A percentile compares a stretch with the other conserved stretches of the same genome.
Conservation (phyloP, 306 rosid species). For the Lathyrus aphaca region DNA sequence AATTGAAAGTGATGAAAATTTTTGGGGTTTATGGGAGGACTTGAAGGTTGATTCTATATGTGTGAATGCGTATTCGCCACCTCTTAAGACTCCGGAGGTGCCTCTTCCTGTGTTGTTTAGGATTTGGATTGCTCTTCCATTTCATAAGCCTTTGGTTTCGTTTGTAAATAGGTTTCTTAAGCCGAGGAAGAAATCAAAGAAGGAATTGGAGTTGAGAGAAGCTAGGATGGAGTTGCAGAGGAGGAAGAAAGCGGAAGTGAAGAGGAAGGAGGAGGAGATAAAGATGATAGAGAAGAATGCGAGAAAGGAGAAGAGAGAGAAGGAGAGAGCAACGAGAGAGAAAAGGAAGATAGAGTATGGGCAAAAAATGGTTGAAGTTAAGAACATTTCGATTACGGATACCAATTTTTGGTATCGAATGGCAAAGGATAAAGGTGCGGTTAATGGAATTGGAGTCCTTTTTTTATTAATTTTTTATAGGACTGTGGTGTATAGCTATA, state of each 20-base stretch:
- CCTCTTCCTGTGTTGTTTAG: slow-evolving; percentile 57
- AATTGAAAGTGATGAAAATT: slow-evolving; percentile 52
- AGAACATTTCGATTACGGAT: slow-evolving; percentile 37
- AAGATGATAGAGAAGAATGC: slow-evolving; percentile 56
- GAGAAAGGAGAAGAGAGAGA: slow-evolving; percentile 60
- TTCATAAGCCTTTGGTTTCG: neutral
- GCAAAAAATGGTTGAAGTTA: slow-evolving; percentile 55
- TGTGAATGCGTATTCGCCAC: slow-evolving; percentile 83
- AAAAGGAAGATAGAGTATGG: slow-evolving; percentile 52
- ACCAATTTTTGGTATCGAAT: slow-evolving; percentile 63
- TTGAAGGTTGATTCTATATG: slow-evolving; percentile 63
- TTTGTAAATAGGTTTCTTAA: neutral
- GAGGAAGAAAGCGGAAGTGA: slow-evolving; percentile 57
- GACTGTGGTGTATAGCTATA: slow-evolving; percentile 79
- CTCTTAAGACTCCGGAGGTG: slow-evolving; percentile 68
- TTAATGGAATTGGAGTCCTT: slow-evolving; percentile 62
- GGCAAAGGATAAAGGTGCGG: slow-evolving; percentile 56
- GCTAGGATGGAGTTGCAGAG: slow-evolving; percentile 66
- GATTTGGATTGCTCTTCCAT: slow-evolving; percentile 37
- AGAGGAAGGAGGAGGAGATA: slow-evolving; percentile 53
- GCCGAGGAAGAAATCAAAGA: slow-evolving; percentile 72
- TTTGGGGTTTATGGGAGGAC: slow-evolving; percentile 80
- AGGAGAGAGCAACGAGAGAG: slow-evolving; percentile 55
- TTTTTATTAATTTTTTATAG: slow-evolving; percentile 79
- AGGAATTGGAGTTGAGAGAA: slow-evolving; percentile 56